These are phyloP conservation scores for Xylaria castorea DNA, from an alignment of 495 filamentous ascomycete genomes.

Conservation along the genomic window DNA sequence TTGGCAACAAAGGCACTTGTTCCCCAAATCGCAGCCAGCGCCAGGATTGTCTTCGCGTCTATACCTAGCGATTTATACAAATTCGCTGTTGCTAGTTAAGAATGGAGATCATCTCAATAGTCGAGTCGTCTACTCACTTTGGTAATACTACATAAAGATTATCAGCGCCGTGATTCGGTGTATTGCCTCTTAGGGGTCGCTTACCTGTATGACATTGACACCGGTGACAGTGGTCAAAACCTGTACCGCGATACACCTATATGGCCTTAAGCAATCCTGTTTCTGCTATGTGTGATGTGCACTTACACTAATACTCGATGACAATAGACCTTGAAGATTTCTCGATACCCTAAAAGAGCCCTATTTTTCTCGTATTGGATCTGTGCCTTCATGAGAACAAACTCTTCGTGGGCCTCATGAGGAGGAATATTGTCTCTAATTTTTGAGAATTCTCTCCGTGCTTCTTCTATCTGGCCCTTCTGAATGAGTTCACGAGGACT, in stretches of 20 bases:
- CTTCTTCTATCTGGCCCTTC: slow-evolving; percentile 57
- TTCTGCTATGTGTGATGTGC: background rate
- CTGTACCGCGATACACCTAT: slow-evolving; percentile 59
- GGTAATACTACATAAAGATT: background rate
- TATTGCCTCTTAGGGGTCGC: background rate
- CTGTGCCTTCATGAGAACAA: slow-evolving; percentile 61
- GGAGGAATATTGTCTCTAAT: slow-evolving; percentile 57
- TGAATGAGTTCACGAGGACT: slow-evolving; percentile 64
- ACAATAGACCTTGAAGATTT: slow-evolving; percentile 60
- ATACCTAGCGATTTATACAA: slow-evolving; percentile 65
- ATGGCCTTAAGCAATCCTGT: background rate
- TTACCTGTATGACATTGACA: slow-evolving; percentile 46
- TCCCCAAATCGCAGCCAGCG: slow-evolving; percentile 63
- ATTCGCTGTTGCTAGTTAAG: slow-evolving; percentile 37
- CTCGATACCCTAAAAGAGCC: slow-evolving; percentile 58
- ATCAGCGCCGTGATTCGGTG: background rate
- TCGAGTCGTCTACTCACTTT: background rate
- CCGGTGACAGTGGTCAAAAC: slow-evolving; percentile 66
- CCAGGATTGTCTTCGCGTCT: slow-evolving; percentile 56
- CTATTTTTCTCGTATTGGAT: slow-evolving; percentile 68
- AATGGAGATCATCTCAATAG: background rate
- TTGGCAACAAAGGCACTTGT: slow-evolving; percentile 63
- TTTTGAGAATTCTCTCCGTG: slow-evolving; percentile 55
- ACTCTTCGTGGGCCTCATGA: slow-evolving; percentile 60
- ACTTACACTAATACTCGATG: slow-evolving; percentile 54